phyloP scores from a whole-genome alignment of 345 rosid genomes.

The Eucalyptus viminalis region DNA sequence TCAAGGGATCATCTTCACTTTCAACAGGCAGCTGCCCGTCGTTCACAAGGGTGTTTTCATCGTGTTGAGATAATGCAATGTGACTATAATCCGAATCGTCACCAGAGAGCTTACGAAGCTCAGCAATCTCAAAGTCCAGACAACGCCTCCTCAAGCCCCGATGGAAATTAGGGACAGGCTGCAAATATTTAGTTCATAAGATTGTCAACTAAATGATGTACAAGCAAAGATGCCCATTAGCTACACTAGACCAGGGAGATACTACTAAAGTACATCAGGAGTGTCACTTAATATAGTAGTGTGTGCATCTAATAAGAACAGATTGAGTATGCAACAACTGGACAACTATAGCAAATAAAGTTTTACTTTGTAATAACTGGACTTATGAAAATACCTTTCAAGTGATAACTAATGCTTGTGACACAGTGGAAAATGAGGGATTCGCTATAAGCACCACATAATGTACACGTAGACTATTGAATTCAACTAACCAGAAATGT shows the following conservation, averaged over 20 bases:
- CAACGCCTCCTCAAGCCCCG: slow-evolving; percentile 89
- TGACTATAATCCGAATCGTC: slow-evolving; percentile 9
- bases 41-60: slow-evolving; percentile 4
- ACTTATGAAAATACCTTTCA: background rate
- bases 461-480: background rate
- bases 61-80: slow-evolving; percentile 1
- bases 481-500: background rate
- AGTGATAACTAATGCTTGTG: background rate
- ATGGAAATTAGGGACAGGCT: slow-evolving; percentile 47
- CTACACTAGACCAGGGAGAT: background rate
- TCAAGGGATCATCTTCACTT: slow-evolving; percentile 23
- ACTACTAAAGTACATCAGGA: background rate
- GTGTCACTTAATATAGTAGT: background rate
- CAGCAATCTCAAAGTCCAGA: slow-evolving; percentile 69
- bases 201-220: background rate
- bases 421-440: background rate
- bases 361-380: background rate
- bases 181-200: background rate
- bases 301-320: background rate
- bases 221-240: background rate
- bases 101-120: slow-evolving; percentile 29
- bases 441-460: background rate
- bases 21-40: slow-evolving; percentile 23
- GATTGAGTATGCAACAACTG: background rate
- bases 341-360: background rate